Base-by-base conservation (phyloP, 2,329 filamentous ascomycete species). In the Thelonectria blattea region DNA sequence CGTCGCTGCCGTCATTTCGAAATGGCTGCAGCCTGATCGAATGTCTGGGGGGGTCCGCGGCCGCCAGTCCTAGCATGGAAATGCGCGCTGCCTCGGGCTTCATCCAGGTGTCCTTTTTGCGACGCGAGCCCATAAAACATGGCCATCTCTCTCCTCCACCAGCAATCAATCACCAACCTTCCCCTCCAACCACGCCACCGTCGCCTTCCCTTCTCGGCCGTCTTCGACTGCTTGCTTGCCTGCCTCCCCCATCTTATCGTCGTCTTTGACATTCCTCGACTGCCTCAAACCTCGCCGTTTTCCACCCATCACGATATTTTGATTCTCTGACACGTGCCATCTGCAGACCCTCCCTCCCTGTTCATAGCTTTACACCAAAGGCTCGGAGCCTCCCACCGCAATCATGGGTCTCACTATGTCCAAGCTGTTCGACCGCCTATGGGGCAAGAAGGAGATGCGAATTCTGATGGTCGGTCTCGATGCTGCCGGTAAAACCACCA, bases 401-500 rank as follows among this genome's bases (percentile, higher is more conserved):
- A 93, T 81, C 81, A 99, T 99, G 95, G 95, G 95, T 96, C 87
- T 98, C 81, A 88, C 91, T 78, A 92, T 98, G 83, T 98, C 93
- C 75, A 97, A 95, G 88, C 80, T 98, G 78, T 95, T 98, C 81
- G 92, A 96, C 79, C 89, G 90, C 84, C 88, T 98, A 81, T 97
- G 92, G 90, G 93, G 94, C 77, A 97, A 97, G 91, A 98, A 98
- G 90, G 95, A 99, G 89, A 99, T 99, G 95, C 90, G 95, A 86
- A 97, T 99, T 85, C 82, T 99, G 82, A 99, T 99, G 95, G 93
- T 99, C 74, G 95, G 95, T 88, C 89, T 99, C 75, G 95, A 99
- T 81, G 95, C 95, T 75, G 95, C 95, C 80, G 95, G 95, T 91
- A 99, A 99, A 88, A 99, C 95, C 76, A 99, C 95, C 74, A 99